Conservation (phyloP, 768 basidiomycete species). For the Suillus americanus region DNA sequence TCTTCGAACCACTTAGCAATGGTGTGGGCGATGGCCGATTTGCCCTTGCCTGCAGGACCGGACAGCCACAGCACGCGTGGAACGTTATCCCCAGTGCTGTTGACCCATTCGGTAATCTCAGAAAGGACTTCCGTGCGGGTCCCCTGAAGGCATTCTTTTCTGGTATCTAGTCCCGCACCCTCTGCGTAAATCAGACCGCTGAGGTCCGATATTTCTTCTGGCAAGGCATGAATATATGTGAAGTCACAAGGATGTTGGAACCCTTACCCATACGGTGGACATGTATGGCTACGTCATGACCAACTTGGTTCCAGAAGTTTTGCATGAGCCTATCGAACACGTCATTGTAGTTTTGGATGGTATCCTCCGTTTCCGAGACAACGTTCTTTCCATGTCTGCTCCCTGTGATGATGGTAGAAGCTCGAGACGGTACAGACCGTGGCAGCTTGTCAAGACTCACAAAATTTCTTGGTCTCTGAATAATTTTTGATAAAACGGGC, state of each 20-base stretch:
- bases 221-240: not conserved
- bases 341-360: not conserved
- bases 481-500: conserved; percentile 28
- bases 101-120: conserved; percentile 25
- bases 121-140: not conserved
- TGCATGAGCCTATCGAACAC: not conserved
- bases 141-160: not conserved
- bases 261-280: not conserved
- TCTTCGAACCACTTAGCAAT: conserved; percentile 12
- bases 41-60: conserved; percentile 26
- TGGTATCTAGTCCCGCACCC: not conserved
- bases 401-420: not conserved
- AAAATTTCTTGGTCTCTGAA: conserved; percentile 20
- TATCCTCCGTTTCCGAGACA: not conserved
- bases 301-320: not conserved
- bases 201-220: not conserved
- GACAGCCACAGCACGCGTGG: conserved; percentile 20
- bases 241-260: not conserved
- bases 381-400: not conserved
- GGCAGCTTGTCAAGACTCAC: conserved; percentile 11
- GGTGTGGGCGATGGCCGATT: conserved; percentile 16
- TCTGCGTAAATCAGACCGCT: not conserved
- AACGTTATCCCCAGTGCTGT: conserved; percentile 7
- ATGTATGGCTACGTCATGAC: not conserved
- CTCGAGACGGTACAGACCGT: not conserved